Percentiles rank a stretch among this genome's conserved stretches.
These are phyloP conservation scores for Aspergillus niger DNA, from an alignment of 2,329 filamentous ascomycete species.

Conservation along the genomic window DNA sequence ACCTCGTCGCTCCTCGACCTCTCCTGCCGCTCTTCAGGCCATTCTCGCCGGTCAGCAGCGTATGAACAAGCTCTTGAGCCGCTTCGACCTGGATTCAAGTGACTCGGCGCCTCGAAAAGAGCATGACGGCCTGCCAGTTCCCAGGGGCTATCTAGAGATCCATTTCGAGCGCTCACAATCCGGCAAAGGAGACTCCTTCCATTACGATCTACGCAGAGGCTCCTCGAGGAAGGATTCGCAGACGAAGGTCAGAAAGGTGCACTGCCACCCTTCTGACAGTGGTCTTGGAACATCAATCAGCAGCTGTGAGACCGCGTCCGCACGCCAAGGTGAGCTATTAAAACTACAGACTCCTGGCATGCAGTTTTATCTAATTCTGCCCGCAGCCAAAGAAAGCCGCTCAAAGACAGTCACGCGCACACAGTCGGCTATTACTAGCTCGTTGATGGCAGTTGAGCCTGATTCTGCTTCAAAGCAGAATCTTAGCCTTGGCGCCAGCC, in stretches of 20 bases:
- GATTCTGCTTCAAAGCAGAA: slow-evolving; percentile 54
- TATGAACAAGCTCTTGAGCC: slow-evolving; percentile 65
- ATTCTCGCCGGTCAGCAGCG: slow-evolving; percentile 70
- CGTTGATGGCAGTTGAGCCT: slow-evolving; percentile 53
- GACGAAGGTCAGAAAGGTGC: slow-evolving; percentile 27
- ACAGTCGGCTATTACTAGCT: slow-evolving; percentile 63
- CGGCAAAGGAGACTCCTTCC: slow-evolving; percentile 29
- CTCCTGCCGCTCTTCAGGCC: slow-evolving; percentile 59
- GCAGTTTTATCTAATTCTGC: slow-evolving; percentile 15
- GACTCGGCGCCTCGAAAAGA: slow-evolving; percentile 43
- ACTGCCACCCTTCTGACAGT: slow-evolving; percentile 79
- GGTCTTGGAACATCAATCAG: slow-evolving; percentile 81
- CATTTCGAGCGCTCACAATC: slow-evolving; percentile 51
- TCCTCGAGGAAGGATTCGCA: slow-evolving; percentile 39
- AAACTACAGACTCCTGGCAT: background rate
- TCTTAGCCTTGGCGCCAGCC: slow-evolving; percentile 69
- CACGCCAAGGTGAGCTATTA: slow-evolving; percentile 47
- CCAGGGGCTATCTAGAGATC: slow-evolving; percentile 60
- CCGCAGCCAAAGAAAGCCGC: slow-evolving; percentile 28
- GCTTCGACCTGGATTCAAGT: slow-evolving; percentile 64
- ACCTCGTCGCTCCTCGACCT: slow-evolving; percentile 66
- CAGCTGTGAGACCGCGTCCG: slow-evolving; percentile 53
- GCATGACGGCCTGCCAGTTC: slow-evolving; percentile 62
- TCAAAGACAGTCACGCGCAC: slow-evolving; percentile 2
- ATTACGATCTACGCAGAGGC: slow-evolving; percentile 27